Evolutionary conservation across 352 stramenopile genomes (phyloP).

Genomic region (Lagenidium sp.): DNA sequence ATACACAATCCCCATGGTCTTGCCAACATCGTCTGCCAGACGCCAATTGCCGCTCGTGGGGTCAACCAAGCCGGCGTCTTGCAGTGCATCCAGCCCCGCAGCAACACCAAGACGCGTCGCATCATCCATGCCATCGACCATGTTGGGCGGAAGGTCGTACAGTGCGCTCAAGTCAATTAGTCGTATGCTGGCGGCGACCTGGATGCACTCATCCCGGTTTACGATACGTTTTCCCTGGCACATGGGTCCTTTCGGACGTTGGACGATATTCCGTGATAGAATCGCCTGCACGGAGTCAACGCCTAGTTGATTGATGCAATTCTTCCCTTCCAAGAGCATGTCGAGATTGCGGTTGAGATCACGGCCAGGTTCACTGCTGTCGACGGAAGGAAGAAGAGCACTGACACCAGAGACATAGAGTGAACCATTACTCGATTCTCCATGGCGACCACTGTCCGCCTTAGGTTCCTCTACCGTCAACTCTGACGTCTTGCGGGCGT

Average conservation of each 20-base stretch:
- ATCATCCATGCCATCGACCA: slow-evolving; percentile 94
- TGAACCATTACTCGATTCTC: slow-evolving; percentile 18
- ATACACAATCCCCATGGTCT: slow-evolving; percentile 92
- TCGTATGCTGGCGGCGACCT: slow-evolving; percentile 84
- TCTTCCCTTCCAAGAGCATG: slow-evolving; percentile 84
- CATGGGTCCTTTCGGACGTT: slow-evolving; percentile 45
- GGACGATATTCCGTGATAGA: slow-evolving; percentile 91
- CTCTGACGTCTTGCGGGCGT: slow-evolving; percentile 51
- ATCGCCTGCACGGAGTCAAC: slow-evolving; percentile 68
- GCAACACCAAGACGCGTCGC: slow-evolving; percentile 92
- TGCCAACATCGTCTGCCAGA: slow-evolving; percentile 77
- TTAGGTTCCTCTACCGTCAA: too few species aligned
- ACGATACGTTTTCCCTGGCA: slow-evolving; percentile 31
- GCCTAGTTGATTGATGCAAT: slow-evolving; percentile 83
- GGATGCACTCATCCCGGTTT: slow-evolving; percentile 62
- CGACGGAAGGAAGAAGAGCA: slow-evolving; percentile 85
- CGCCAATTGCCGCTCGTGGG: slow-evolving; percentile 58
- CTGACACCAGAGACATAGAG: slow-evolving; percentile 90
- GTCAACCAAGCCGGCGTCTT: slow-evolving; percentile 83
- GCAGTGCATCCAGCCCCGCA: slow-evolving; percentile 92
- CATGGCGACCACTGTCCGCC: too few species aligned
- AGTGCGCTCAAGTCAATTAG: slow-evolving; percentile 48
- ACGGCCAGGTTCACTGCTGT: too few species aligned
- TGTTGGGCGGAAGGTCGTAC: slow-evolving; percentile 83
- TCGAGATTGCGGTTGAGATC: too few species aligned